These are phyloP conservation scores for Arthrobotrys pseudoclavata DNA, from an alignment of 2,329 filamentous ascomycete genomes.

Conservation along the genomic window DNA sequence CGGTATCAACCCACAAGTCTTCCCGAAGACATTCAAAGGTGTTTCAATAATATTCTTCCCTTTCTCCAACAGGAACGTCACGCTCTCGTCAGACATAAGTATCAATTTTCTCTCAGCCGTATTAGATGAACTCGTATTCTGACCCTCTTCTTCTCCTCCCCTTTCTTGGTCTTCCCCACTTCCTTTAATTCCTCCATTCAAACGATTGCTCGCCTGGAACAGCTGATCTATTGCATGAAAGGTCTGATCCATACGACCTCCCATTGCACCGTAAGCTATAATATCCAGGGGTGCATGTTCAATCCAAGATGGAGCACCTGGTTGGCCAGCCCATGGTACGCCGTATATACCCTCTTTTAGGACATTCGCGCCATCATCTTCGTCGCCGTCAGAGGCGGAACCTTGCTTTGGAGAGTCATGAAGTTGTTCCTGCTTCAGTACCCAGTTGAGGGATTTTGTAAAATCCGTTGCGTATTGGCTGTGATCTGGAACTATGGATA, in stretches of 20 bases:
- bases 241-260: slow-evolving; percentile 92
- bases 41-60: slow-evolving; percentile 79
- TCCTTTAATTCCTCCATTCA: slow-evolving; percentile 55
- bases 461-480: slow-evolving; percentile 94
- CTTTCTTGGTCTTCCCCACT: background rate
- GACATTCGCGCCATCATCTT: slow-evolving; percentile 8
- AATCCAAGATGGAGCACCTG: slow-evolving; percentile 61
- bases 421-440: slow-evolving; percentile 66
- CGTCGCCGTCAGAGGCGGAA: slow-evolving; percentile 27
- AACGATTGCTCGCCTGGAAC: slow-evolving; percentile 70
- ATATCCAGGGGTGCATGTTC: slow-evolving; percentile 71
- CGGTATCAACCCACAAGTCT: slow-evolving; percentile 87
- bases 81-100: slow-evolving; percentile 82
- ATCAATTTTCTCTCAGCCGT: slow-evolving; percentile 73
- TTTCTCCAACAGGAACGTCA: slow-evolving; percentile 83
- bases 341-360: background rate
- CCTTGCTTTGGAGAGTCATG: slow-evolving; percentile 35
- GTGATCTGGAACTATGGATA: slow-evolving; percentile 77
- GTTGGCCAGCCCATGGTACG: slow-evolving; percentile 59
- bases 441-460: slow-evolving; percentile 79
- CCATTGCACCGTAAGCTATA: slow-evolving; percentile 85
- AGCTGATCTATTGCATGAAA: slow-evolving; percentile 90
- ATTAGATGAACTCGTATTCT: slow-evolving; percentile 8
- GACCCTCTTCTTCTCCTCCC: slow-evolving; percentile 6
- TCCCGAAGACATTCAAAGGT: slow-evolving; percentile 74